Evolutionary conservation across 305 asterid species (phyloP), one percentile per base, ranked within the genome.

Genomic region (Plantago lanceolata): DNA sequence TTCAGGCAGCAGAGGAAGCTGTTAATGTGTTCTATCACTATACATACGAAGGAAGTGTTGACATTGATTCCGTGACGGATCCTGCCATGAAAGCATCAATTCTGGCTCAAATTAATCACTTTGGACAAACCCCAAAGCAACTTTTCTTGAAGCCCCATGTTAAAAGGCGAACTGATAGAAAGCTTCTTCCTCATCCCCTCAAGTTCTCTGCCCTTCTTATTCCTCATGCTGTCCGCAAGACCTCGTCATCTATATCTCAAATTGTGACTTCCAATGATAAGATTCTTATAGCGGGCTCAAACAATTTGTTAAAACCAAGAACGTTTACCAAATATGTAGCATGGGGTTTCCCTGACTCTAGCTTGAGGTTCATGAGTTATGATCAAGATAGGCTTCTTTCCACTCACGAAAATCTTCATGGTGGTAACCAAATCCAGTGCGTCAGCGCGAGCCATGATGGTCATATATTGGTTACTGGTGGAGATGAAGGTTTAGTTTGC

Each of bases 1-100:
- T 64, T 65, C 86, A 94, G 99, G 93, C 96, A 65, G 99, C 99
- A 19, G 99, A 94, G 73, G 96, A 84, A 81, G 99, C 96, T 61
- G 95, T 86, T 56, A 94, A 94, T 69, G 99, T 94, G 67, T 94
- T 94, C 89, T 94, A 90, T 78, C 99, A 94, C 81, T 94, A 94
- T 69, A 94, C 99, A 48, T 94, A 94, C 19, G 99, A 94, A 77
- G 97, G 99, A 76, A 94, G 95, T 73, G 99, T 94, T 47, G 97
- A 94, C 74, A 94, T 94, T 48, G 99, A 94, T 83, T 83, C 99
- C 1, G 95, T 94, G 14, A 68, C 90, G 7, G 99, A 94, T 81
- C 99, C 99, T 20, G 91, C 99, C 19, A 83, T 94, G 97, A 94
- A 94, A 77, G 97, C 99, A 58, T 94, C 99, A 28, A 94, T 94